phyloP scores from a whole-genome alignment of 1,284 basidiomycete species.

The Moesziomyces sp. region DNA sequence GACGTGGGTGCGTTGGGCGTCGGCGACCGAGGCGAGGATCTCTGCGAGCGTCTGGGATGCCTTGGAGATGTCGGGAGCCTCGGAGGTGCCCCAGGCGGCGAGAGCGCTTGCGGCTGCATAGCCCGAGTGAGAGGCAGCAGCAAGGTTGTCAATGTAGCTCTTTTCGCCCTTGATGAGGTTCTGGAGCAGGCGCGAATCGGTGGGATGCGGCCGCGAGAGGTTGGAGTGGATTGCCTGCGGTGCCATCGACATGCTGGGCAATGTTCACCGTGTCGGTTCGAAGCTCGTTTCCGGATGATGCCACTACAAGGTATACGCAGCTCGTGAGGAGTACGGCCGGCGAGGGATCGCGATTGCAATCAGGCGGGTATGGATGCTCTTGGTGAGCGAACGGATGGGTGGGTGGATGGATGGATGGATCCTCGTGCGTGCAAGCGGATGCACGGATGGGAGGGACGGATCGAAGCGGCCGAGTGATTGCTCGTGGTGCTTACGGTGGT shows the following conservation, averaged over 20 bases:
- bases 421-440: no score
- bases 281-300: no score
- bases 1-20: conserved; percentile 67
- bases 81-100: conserved; percentile 69
- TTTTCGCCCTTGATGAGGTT: conserved; percentile 69
- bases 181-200: conserved; percentile 68
- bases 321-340: no score
- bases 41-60: conserved; percentile 66
- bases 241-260: conserved; percentile 46
- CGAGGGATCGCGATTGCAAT: no score
- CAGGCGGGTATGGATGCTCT: no score
- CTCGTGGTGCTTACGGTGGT: no score
- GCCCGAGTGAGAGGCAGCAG: conserved; percentile 41
- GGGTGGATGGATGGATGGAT: no score
- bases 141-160: conserved; percentile 62
- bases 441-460: no score
- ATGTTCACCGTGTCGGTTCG: not conserved
- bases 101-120: conserved; percentile 66
- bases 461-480: no score
- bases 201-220: conserved; percentile 59
- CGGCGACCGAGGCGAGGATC: conserved; percentile 64
- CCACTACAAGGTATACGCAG: not conserved
- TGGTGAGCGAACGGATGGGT: no score
- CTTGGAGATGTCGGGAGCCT: conserved; percentile 65
- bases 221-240: conserved; percentile 56